Conservation (phyloP, 2,329 filamentous ascomycete species). For the Fusarium torulosum region DNA sequence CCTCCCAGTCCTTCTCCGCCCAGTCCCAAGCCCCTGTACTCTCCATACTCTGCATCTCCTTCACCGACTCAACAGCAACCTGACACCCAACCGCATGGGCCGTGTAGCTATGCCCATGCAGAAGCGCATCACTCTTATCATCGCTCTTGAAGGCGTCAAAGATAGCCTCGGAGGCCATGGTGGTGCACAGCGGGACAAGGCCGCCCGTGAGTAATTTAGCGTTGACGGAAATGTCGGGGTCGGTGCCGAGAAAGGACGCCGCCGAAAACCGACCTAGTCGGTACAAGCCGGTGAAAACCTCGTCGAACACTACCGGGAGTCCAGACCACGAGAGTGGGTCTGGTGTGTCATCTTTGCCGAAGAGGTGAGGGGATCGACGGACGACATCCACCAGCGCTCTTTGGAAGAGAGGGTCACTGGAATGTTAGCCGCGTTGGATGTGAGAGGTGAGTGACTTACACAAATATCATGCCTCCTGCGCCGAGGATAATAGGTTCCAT, state of each 20-base stretch:
- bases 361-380: slow-evolving; percentile 69
- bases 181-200: slow-evolving; percentile 80
- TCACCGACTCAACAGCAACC: slow-evolving; percentile 77
- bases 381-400: slow-evolving; percentile 75
- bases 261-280: slow-evolving; percentile 80
- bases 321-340: slow-evolving; percentile 70
- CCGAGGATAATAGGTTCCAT: slow-evolving; percentile 85
- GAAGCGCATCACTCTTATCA: slow-evolving; percentile 81
- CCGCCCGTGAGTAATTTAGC: slow-evolving; percentile 89
- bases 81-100: slow-evolving; percentile 85
- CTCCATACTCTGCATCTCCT: slow-evolving; percentile 71
- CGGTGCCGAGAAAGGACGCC: slow-evolving; percentile 74
- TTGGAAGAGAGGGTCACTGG: slow-evolving; percentile 84
- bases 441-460: slow-evolving; percentile 61
- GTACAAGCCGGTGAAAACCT: slow-evolving; percentile 89
- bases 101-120: slow-evolving; percentile 90
- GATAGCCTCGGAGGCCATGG: slow-evolving; percentile 78
- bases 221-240: slow-evolving; percentile 83
- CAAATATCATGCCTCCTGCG: slow-evolving; percentile 86
- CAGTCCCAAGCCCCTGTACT: slow-evolving; percentile 65
- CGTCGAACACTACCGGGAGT: slow-evolving; percentile 84
- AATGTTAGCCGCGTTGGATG: slow-evolving; percentile 17
- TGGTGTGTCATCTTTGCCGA: slow-evolving; percentile 53
- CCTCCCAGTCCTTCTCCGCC: slow-evolving; percentile 26
- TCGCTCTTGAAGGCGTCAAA: slow-evolving; percentile 78